phyloP scores from a whole-genome alignment of 129 eudicot genomes.

The Logfia minima region DNA sequence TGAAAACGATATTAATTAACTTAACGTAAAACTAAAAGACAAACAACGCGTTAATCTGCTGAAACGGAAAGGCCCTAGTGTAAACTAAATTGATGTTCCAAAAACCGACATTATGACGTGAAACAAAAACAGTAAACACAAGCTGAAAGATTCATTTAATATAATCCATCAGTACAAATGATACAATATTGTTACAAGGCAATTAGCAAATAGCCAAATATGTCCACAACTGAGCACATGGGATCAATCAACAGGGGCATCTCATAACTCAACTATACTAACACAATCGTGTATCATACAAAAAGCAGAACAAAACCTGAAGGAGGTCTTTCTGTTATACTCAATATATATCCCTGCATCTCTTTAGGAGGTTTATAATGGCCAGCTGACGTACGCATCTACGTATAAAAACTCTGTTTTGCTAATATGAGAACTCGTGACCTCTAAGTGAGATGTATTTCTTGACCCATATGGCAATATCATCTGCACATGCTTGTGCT shows the following conservation, averaged over 20 bases:
- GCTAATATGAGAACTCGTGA: conserved; percentile 86
- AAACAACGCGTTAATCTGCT: background rate
- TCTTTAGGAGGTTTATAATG: background rate
- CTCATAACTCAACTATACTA: conserved; percentile 34
- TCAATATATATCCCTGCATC: conserved; percentile 2
- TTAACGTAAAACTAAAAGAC: background rate
- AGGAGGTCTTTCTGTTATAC: background rate
- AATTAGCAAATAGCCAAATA: conserved; percentile 9
- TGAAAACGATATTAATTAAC: background rate
- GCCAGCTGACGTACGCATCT: background rate
- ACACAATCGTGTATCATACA: conserved; percentile 24
- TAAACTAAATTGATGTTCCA: background rate
- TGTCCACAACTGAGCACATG: conserved; percentile 17
- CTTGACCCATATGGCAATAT: conserved; percentile 95
- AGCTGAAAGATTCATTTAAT: conserved; percentile 21
- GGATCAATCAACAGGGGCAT: conserved; percentile 22
- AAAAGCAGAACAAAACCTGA: conserved; percentile 27
- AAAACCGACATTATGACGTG: background rate
- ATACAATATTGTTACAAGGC: conserved; percentile 37
- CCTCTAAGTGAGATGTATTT: conserved; percentile 85
- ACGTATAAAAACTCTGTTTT: conserved; percentile 1
- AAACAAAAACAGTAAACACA: conserved; percentile 14
- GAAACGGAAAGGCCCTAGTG: too few relatives aligned
- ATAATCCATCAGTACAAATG: conserved; percentile 40
- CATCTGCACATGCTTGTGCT: conserved; percentile 90